Percentiles rank a stretch among this genome's conserved stretches.
Conservation (phyloP, 495 filamentous ascomycete genomes). For the Penicillium bovifimosum region DNA sequence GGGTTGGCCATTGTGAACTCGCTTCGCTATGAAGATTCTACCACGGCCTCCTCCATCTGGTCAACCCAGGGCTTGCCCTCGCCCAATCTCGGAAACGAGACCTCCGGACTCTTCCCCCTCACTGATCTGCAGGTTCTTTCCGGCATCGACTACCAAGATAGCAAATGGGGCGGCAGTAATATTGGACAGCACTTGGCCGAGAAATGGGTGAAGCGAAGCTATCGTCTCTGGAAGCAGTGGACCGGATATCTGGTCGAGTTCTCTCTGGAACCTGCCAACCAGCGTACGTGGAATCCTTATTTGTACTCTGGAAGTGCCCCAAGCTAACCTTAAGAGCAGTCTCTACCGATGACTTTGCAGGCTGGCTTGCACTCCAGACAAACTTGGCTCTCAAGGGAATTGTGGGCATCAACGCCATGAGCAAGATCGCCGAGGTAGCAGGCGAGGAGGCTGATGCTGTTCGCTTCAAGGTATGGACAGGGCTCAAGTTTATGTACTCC, state of each 20-base stretch:
- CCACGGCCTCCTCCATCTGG: conserved; percentile 49
- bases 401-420: conserved; percentile 91
- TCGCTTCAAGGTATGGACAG: conserved; percentile 51
- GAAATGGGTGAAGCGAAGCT: conserved; percentile 59
- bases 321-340: conserved; percentile 28
- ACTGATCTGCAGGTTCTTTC: conserved; percentile 35
- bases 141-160: conserved; percentile 45
- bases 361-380: conserved; percentile 86
- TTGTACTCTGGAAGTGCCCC: not conserved
- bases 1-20: conserved; percentile 80
- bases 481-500: not conserved
- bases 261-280: conserved; percentile 76
- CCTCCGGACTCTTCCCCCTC: conserved; percentile 36
- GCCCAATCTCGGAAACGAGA: conserved; percentile 13
- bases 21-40: conserved; percentile 59
- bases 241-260: conserved; percentile 86
- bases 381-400: conserved; percentile 93
- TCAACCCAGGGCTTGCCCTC: conserved; percentile 30
- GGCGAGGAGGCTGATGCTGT: conserved; percentile 61
- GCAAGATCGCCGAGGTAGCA: conserved; percentile 66
- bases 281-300: conserved; percentile 46
- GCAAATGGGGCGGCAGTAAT: conserved; percentile 46
- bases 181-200: conserved; percentile 46
- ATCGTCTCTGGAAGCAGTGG: conserved; percentile 87
- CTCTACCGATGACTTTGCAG: conserved; percentile 93